Percentiles rank a stretch among this genome's conserved stretches.
Evolutionary conservation across 441 rosid genomes (phyloP).

Genomic region (Omphalea diandra): DNA sequence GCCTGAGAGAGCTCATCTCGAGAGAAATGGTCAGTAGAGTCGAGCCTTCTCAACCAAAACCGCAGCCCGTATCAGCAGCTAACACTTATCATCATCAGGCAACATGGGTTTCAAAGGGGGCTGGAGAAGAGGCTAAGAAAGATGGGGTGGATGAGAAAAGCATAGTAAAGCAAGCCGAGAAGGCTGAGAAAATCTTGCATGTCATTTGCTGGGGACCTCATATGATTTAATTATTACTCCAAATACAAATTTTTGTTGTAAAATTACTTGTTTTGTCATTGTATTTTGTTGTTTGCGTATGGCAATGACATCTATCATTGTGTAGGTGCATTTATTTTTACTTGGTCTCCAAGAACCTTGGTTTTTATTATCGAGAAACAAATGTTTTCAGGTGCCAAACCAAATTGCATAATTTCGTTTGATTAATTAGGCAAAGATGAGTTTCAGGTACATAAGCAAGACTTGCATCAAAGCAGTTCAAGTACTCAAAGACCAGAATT

Average conservation of each 20-base stretch:
- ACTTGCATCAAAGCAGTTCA: slow-evolving; percentile 20
- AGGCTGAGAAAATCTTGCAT: slow-evolving; percentile 6
- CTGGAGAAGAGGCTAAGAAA: neutral
- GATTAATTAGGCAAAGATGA: neutral
- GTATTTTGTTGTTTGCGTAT: neutral
- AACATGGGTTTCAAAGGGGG: neutral
- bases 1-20: neutral
- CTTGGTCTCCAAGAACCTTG: neutral
- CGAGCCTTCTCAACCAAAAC: slow-evolving; percentile 3
- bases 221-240: neutral
- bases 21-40: neutral
- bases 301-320: neutral
- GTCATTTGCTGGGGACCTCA: neutral
- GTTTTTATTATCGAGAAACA: neutral
- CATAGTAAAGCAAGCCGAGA: neutral
- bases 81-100: neutral
- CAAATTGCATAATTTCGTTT: neutral
- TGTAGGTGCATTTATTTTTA: neutral
- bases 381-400: neutral
- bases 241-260: neutral
- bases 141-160: neutral
- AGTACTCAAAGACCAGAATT: slow-evolving; percentile 21
- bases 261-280: neutral
- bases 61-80: neutral
- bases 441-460: slow-evolving; percentile 14